These are phyloP conservation scores for Harringtonia lauricola DNA, from an alignment of 2,329 filamentous ascomycete genomes.

Conservation along the genomic window DNA sequence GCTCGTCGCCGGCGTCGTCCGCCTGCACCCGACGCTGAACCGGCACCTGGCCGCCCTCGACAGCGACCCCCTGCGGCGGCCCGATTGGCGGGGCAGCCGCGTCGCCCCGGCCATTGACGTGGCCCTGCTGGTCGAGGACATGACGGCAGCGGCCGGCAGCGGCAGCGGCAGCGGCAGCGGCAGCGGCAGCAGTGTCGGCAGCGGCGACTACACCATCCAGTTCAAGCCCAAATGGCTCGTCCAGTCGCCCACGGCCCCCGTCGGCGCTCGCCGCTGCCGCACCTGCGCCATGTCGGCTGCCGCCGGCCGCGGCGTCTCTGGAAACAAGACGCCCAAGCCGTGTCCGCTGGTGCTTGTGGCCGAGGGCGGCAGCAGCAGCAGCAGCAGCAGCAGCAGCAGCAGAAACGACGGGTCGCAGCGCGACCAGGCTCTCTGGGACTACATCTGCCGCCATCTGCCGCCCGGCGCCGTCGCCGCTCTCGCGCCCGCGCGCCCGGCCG, in stretches of 20 bases:
- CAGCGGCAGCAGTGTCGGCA: neutral
- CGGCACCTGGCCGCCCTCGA: slow-evolving; percentile 33
- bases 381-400: neutral
- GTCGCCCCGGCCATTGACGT: slow-evolving; percentile 46
- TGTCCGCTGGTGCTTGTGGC: slow-evolving; percentile 12
- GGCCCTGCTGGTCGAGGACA: slow-evolving; percentile 65
- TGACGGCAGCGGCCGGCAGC: slow-evolving; percentile 33
- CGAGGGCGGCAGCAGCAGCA: neutral
- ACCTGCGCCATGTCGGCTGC: slow-evolving; percentile 52
- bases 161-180: slow-evolving; percentile 10
- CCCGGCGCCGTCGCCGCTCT: slow-evolving; percentile 20
- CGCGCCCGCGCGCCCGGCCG: slow-evolving; percentile 19
- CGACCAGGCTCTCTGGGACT: slow-evolving; percentile 11
- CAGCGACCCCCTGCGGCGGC: slow-evolving; percentile 19
- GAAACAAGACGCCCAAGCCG: slow-evolving; percentile 9
- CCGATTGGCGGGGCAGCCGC: slow-evolving; percentile 35
- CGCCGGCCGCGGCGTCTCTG: neutral
- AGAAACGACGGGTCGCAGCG: neutral
- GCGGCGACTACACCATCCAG: slow-evolving; percentile 39
- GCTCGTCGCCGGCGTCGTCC: slow-evolving; percentile 35
- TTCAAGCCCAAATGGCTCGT: slow-evolving; percentile 81
- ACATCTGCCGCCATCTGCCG: slow-evolving; percentile 22
- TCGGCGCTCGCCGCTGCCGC: slow-evolving; percentile 52
- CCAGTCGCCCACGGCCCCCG: slow-evolving; percentile 63
- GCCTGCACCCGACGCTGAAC: slow-evolving; percentile 39